phyloP scores from a whole-genome alignment of 805 yeast genomes.

The Ogataea kodamae region DNA sequence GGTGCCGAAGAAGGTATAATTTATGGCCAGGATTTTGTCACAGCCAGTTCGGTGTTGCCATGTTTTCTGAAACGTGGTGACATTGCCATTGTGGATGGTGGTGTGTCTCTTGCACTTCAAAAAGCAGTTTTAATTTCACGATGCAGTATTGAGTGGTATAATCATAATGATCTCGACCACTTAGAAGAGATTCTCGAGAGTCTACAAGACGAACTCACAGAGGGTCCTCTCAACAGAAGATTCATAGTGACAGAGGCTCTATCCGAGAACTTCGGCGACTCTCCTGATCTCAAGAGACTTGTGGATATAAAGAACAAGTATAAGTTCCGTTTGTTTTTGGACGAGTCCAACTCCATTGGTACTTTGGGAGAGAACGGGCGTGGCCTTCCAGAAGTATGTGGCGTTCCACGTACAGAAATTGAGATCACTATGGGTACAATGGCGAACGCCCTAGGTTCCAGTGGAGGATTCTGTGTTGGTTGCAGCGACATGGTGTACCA shows the following conservation, averaged over 20 bases:
- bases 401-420: slow-evolving; percentile 64
- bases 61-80: slow-evolving; percentile 96
- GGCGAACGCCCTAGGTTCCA: slow-evolving; percentile 75
- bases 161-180: slow-evolving; percentile 86
- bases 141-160: slow-evolving; percentile 76
- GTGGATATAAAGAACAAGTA: slow-evolving; percentile 73
- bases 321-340: slow-evolving; percentile 83
- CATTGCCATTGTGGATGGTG: slow-evolving; percentile 80
- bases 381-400: slow-evolving; percentile 76
- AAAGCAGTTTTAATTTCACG: slow-evolving; percentile 86
- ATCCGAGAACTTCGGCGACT: slow-evolving; percentile 77
- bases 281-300: slow-evolving; percentile 64
- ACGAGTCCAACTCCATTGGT: slow-evolving; percentile 85
- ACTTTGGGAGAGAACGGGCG: slow-evolving; percentile 80
- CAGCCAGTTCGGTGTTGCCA: slow-evolving; percentile 84
- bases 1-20: slow-evolving; percentile 76
- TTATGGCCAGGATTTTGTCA: slow-evolving; percentile 89
- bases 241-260: slow-evolving; percentile 90
- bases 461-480: slow-evolving; percentile 95
- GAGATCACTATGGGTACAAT: slow-evolving; percentile 86
- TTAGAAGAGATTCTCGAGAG: slow-evolving; percentile 66
- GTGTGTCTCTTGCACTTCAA: slow-evolving; percentile 72
- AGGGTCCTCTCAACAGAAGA: slow-evolving; percentile 81
- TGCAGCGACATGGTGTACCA: slow-evolving; percentile 78
- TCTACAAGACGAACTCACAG: slow-evolving; percentile 54